phyloP scores from a whole-genome alignment of 1,284 basidiomycete genomes.

The Sporisorium exsertum region DNA sequence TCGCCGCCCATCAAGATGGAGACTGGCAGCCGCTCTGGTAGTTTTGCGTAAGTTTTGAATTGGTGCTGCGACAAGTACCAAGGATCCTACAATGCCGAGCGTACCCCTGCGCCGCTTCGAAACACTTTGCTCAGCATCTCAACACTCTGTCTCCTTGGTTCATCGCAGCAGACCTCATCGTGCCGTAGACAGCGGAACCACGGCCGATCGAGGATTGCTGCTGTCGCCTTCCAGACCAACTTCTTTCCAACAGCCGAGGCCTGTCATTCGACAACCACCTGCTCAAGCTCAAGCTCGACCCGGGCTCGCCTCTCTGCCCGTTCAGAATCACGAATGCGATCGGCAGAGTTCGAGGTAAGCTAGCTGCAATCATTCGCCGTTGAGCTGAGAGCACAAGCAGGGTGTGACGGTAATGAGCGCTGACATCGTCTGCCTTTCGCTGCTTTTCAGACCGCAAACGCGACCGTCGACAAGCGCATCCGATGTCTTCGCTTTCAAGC shows the following conservation, averaged over 20 bases:
- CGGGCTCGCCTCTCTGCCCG: neutral
- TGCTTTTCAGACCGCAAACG: neutral
- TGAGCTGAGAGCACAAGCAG: neutral
- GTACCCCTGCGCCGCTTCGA: too few species aligned
- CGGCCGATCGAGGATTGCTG: neutral
- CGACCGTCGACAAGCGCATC: slow-evolving; percentile 28
- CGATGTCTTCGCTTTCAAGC: slow-evolving; percentile 32
- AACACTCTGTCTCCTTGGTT: neutral
- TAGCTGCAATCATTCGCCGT: too few species aligned
- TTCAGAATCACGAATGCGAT: neutral
- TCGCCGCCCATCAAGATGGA: neutral
- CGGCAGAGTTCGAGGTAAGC: neutral
- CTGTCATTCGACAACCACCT: neutral
- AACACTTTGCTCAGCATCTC: neutral
- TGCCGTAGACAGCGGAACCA: neutral
- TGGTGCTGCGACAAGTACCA: too few species aligned
- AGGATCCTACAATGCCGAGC: too few species aligned
- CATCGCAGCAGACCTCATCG: neutral
- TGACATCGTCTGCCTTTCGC: neutral
- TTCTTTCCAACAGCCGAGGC: neutral
- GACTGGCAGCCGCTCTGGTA: neutral
- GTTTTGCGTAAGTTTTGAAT: slow-evolving; percentile 2
- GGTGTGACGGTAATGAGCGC: neutral
- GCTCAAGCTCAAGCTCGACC: neutral
- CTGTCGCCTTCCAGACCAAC: neutral